phyloP scores from a whole-genome alignment of 768 basidiomycete species.

The Candolleomyces efflorescens region DNA sequence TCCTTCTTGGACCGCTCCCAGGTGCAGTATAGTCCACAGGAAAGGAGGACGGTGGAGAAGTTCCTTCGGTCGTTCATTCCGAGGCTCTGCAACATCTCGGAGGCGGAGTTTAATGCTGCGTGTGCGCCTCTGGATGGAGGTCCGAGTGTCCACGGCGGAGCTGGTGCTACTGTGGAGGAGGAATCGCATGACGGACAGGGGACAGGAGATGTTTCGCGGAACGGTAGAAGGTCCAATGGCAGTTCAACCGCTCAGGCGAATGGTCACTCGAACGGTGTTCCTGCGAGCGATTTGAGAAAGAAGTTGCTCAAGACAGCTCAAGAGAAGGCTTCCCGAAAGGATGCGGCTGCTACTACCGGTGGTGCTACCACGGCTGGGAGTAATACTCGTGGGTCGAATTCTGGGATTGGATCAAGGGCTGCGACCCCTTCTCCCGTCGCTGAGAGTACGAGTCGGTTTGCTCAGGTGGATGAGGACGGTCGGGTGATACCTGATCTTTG shows the following conservation, averaged over 20 bases:
- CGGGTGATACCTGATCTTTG: conserved; percentile 46
- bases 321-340: conserved; percentile 42
- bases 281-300: conserved; percentile 69
- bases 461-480: conserved; percentile 25
- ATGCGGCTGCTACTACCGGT: conserved; percentile 1
- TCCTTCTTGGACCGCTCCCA: conserved; percentile 88
- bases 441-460: conserved; percentile 24
- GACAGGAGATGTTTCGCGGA: conserved; percentile 29
- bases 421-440: conserved; percentile 28
- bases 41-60: conserved; percentile 79
- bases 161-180: conserved; percentile 14
- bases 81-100: conserved; percentile 66
- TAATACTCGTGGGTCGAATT: conserved; percentile 20
- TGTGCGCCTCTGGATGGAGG: conserved; percentile 48
- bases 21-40: conserved; percentile 65
- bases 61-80: conserved; percentile 87
- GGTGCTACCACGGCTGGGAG: not conserved
- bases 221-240: conserved; percentile 44
- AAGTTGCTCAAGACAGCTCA: conserved; percentile 75
- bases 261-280: conserved; percentile 39
- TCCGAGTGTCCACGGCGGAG: not conserved
- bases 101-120: conserved; percentile 63
- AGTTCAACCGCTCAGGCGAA: conserved; percentile 29
- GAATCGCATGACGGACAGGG: conserved; percentile 36
- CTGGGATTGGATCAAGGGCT: conserved; percentile 38